A percentile compares a stretch with the other conserved stretches of the same genome.
These are phyloP conservation scores for Phyllosticta citribraziliensis DNA, from an alignment of 2,329 filamentous ascomycete species.

Conservation along the genomic window DNA sequence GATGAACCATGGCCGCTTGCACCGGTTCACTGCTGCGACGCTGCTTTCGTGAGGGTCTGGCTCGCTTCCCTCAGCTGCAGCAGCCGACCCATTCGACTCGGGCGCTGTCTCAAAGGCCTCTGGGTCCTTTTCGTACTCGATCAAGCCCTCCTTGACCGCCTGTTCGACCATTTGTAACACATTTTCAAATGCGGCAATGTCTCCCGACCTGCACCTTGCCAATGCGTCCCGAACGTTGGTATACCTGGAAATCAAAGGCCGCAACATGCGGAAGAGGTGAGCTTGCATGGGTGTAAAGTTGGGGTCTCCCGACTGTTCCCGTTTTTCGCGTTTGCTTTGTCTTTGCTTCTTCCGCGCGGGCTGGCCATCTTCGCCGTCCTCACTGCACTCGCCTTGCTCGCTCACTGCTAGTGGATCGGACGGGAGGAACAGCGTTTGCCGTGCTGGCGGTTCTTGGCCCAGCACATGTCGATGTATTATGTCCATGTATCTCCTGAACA, in stretches of 20 bases:
- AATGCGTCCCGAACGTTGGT: constrained; percentile 80
- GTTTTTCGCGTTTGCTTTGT: constrained; percentile 21
- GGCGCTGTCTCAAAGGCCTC: constrained; percentile 13
- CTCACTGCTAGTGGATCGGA: constrained; percentile 34
- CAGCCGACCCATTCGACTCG: constrained; percentile 7
- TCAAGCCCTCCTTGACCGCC: constrained; percentile 61
- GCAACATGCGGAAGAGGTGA: constrained; percentile 85
- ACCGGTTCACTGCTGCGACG: constrained; percentile 57
- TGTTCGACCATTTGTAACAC: constrained; percentile 67
- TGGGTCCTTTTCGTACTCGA: constrained; percentile 49
- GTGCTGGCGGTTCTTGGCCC: constrained; percentile 51
- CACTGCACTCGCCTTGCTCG: neutral
- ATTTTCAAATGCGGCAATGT: constrained; percentile 67
- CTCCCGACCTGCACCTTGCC: constrained; percentile 56
- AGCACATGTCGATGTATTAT: constrained; percentile 76
- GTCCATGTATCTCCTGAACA: constrained; percentile 80
- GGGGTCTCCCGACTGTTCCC: constrained; percentile 41
- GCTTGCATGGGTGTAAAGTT: constrained; percentile 79
- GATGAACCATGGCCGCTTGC: constrained; percentile 80
- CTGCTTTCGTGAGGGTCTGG: constrained; percentile 45
- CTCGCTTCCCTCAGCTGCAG: constrained; percentile 11
- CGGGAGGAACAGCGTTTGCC: constrained; percentile 65
- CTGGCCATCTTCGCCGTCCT: constrained; percentile 16
- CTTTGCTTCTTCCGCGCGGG: constrained; percentile 28
- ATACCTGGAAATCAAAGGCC: constrained; percentile 69